Conservation (phyloP, 306 rosid genomes). For the Lagenaria siceraria region DNA sequence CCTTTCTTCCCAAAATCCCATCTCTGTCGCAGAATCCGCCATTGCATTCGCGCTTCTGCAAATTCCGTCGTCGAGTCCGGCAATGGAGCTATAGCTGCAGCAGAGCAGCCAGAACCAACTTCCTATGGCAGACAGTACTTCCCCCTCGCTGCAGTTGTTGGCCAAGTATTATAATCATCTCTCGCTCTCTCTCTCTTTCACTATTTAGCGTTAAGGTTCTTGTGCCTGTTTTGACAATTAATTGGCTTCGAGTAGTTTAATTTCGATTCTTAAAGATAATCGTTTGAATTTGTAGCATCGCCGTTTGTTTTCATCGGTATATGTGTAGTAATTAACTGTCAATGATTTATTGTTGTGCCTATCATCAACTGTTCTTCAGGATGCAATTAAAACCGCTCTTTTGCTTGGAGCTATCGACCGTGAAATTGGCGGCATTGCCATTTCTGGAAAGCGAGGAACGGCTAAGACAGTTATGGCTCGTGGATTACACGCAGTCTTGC, state of each 20-base stretch:
- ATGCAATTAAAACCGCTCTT: slow-evolving; percentile 89
- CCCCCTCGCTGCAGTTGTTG: slow-evolving; percentile 94
- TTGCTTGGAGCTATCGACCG: slow-evolving; percentile 87
- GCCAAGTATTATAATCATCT: slow-evolving; percentile 42
- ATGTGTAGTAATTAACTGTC: too few relatives aligned
- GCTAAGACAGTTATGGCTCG: slow-evolving; percentile 96
- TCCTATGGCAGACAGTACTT: slow-evolving; percentile 66
- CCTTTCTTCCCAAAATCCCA: slow-evolving; percentile 7
- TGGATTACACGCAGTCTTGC: slow-evolving; percentile 78
- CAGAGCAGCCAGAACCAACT: slow-evolving; percentile 18
- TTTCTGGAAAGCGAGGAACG: slow-evolving; percentile 85
- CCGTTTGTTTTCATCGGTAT: background rate
- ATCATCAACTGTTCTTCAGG: slow-evolving; percentile 28
- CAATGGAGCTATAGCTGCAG: slow-evolving; percentile 43
- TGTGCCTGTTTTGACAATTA: background rate
- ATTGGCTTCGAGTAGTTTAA: background rate
- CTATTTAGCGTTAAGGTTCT: background rate
- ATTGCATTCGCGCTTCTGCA: slow-evolving; percentile 18
- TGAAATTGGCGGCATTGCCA: slow-evolving; percentile 85
- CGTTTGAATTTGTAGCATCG: too few relatives aligned
- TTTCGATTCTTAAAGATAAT: background rate
- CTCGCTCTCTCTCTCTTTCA: background rate
- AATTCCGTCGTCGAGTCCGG: slow-evolving; percentile 30
- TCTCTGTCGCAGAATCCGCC: slow-evolving; percentile 3
- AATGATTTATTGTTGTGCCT: background rate